A percentile compares a stretch with the other conserved stretches of the same genome.
These are phyloP conservation scores for Dothideomycetes sp. DNA, from an alignment of 2,329 filamentous ascomycete genomes.

Conservation along the genomic window DNA sequence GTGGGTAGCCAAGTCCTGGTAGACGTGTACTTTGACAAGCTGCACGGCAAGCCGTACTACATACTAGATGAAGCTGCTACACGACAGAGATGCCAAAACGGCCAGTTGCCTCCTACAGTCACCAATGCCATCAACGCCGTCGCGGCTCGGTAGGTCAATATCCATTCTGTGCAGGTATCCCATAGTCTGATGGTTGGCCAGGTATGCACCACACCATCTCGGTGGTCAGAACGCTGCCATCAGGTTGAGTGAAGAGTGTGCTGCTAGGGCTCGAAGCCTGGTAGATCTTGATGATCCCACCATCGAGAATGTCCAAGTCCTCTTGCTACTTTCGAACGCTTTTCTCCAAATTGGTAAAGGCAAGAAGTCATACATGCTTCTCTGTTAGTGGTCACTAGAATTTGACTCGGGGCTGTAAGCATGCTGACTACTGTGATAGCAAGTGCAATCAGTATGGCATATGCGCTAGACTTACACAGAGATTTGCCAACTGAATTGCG, in stretches of 20 bases:
- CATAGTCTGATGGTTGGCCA: too few relatives aligned
- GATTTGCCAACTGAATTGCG: slow-evolving; percentile 58
- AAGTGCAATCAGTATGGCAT: slow-evolving; percentile 70
- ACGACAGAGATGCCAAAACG: slow-evolving; percentile 60
- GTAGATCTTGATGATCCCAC: slow-evolving; percentile 75
- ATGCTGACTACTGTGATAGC: slow-evolving; percentile 39
- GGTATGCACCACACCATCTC: slow-evolving; percentile 58
- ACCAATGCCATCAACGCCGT: slow-evolving; percentile 46
- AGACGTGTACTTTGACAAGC: slow-evolving; percentile 68
- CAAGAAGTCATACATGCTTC: slow-evolving; percentile 78
- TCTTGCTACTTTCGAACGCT: slow-evolving; percentile 65
- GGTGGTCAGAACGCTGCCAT: slow-evolving; percentile 59
- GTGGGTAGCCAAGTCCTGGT: slow-evolving; percentile 31
- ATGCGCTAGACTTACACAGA: slow-evolving; percentile 71
- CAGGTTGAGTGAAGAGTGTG: slow-evolving; percentile 62
- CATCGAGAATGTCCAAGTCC: slow-evolving; percentile 65
- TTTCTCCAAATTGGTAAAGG: slow-evolving; percentile 70
- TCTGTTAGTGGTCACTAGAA: slow-evolving; percentile 45
- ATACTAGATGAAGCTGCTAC: slow-evolving; percentile 70
- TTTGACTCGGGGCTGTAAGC: neutral
- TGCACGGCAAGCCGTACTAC: slow-evolving; percentile 75
- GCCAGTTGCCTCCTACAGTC: slow-evolving; percentile 49
- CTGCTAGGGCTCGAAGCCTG: slow-evolving; percentile 56
- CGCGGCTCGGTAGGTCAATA: slow-evolving; percentile 34
- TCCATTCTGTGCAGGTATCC: slow-evolving; percentile 12